Evolutionary conservation across 768 basidiomycete species (phyloP).

Genomic region (Russula sp.): DNA sequence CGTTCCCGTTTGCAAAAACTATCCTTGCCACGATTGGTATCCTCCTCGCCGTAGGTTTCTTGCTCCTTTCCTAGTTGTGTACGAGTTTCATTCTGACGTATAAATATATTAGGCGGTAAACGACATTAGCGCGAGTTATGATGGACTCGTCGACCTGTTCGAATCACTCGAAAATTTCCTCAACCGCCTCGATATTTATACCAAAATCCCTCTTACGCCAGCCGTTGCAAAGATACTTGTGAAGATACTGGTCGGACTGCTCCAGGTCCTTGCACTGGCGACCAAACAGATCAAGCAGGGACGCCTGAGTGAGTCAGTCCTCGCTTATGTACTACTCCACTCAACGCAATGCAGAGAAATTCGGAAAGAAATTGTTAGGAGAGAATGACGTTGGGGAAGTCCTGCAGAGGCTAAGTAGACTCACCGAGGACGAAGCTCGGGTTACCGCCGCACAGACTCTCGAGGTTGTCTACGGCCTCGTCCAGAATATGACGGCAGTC

Average conservation of each 20-base stretch:
- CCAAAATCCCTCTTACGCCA: background rate
- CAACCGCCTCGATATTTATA: no score
- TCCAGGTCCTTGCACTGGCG: no score
- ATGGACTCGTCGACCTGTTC: no score
- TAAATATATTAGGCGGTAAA: background rate
- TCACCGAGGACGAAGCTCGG: constrained; percentile 5
- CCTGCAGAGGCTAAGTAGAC: background rate
- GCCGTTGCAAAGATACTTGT: background rate
- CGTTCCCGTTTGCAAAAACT: background rate
- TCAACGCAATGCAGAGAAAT: background rate
- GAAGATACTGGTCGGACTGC: background rate
- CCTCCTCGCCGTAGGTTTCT: background rate
- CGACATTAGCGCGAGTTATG: no score
- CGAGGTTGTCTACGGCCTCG: background rate
- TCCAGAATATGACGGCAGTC: background rate
- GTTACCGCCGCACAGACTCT: background rate
- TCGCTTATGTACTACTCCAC: background rate
- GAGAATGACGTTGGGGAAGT: background rate
- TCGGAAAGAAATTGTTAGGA: background rate
- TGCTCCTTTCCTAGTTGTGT: no score
- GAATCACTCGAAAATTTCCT: no score
- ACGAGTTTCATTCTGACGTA: background rate
- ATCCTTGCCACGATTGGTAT: background rate
- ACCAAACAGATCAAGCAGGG: no score
- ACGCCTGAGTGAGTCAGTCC: background rate